Evolutionary conservation across 306 rosid genomes (phyloP).

Genomic region (Purshia tridentata): DNA sequence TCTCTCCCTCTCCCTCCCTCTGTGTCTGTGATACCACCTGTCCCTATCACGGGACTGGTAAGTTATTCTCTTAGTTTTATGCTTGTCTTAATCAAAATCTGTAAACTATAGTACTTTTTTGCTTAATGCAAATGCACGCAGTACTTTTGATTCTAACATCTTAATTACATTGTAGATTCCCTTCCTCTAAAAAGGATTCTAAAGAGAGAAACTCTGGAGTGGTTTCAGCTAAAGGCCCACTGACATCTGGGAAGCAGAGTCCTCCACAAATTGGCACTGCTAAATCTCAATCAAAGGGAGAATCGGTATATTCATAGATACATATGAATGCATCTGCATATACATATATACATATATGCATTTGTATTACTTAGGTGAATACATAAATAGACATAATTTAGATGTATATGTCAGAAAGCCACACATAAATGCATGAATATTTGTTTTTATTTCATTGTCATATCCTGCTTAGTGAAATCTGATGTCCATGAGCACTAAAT

Average conservation of each 20-base stretch:
- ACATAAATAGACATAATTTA: neutral
- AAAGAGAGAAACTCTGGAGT: slow-evolving; percentile 52
- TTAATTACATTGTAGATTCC: slow-evolving; percentile 51
- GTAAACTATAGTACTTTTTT: slow-evolving; percentile 1
- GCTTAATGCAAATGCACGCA: slow-evolving; percentile 21
- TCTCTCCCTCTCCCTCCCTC: too few species aligned
- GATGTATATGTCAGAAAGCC: too few species aligned
- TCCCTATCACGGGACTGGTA: too few species aligned
- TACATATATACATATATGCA: neutral
- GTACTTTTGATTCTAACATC: slow-evolving; percentile 12
- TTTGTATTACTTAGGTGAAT: neutral
- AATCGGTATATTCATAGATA: slow-evolving; percentile 48
- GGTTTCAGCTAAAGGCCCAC: slow-evolving; percentile 65
- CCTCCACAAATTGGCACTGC: slow-evolving; percentile 35
- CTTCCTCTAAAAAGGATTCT: slow-evolving; percentile 49
- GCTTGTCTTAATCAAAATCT: slow-evolving; percentile 6
- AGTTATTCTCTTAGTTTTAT: too few species aligned
- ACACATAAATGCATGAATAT: neutral
- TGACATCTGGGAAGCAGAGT: slow-evolving; percentile 53
- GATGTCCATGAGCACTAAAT: slow-evolving; percentile 3
- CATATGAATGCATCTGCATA: neutral
- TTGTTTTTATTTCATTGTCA: neutral
- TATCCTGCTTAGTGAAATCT: slow-evolving; percentile 21
- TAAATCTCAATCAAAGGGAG: slow-evolving; percentile 54
- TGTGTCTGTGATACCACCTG: too few species aligned